Evolutionary conservation across 2,329 filamentous ascomycete genomes (phyloP).

Genomic region (Coniella lustricola): DNA sequence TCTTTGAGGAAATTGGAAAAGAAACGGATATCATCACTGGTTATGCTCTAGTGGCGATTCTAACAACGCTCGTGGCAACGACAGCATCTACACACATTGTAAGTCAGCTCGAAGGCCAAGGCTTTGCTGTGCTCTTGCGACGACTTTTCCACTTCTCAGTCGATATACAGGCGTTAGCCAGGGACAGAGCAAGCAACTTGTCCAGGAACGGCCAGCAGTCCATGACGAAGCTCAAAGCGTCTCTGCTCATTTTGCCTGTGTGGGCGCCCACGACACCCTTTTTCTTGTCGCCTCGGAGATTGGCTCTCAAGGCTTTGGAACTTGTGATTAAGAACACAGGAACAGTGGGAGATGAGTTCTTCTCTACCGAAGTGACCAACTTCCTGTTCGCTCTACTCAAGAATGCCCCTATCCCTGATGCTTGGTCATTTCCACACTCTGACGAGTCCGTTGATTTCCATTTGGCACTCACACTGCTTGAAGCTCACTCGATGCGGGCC

Average conservation of each 20-base stretch:
- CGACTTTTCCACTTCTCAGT: conserved; percentile 44
- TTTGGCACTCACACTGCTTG: conserved; percentile 42
- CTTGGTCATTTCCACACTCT: conserved; percentile 30
- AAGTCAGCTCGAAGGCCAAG: conserved; percentile 47
- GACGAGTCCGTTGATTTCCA: conserved; percentile 33
- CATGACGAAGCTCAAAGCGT: conserved; percentile 46
- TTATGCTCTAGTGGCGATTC: conserved; percentile 56
- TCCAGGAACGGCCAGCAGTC: conserved; percentile 56
- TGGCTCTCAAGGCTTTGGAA: conserved; percentile 59
- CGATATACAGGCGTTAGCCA: conserved; percentile 54
- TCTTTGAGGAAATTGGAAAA: conserved; percentile 55
- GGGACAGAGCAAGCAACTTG: conserved; percentile 61
- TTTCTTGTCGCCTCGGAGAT: conserved; percentile 52
- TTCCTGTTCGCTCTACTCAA: conserved; percentile 40
- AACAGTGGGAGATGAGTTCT: conserved; percentile 40
- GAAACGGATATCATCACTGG: conserved; percentile 56
- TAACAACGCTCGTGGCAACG: conserved; percentile 54
- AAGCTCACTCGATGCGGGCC: conserved; percentile 44
- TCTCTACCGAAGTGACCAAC: conserved; percentile 42
- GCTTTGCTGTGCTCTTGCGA: conserved; percentile 47
- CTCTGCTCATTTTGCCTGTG: conserved; percentile 45
- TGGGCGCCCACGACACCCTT: conserved; percentile 51
- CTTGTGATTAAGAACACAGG: conserved; percentile 45
- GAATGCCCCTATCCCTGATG: conserved; percentile 25
- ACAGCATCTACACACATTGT: conserved; percentile 54